phyloP scores from a whole-genome alignment of 2,329 filamentous ascomycete species.

The Aspergillus floridensis region DNA sequence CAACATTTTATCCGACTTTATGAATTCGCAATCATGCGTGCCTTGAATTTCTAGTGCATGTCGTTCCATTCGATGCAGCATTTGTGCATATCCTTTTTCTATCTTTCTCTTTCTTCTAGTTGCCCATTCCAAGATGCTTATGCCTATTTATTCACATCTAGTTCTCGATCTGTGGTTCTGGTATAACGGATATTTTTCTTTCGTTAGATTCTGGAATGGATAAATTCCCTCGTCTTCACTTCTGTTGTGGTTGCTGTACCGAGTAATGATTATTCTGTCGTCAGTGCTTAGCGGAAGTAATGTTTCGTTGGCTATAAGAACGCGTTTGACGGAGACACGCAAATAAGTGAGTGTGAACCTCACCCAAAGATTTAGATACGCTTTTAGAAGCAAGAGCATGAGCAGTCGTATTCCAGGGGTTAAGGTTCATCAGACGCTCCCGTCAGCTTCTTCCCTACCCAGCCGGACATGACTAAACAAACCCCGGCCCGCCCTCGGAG shows the following conservation, averaged over 20 bases:
- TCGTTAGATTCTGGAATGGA: neutral
- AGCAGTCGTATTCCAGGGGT: no score
- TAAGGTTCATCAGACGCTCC: no score
- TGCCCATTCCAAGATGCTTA: neutral
- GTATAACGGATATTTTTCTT: neutral
- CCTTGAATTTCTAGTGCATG: slow-evolving; percentile 4
- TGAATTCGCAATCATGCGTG: slow-evolving; percentile 8
- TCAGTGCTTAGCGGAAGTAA: no score
- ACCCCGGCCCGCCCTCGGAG: no score
- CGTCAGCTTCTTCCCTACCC: no score
- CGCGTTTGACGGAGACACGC: no score
- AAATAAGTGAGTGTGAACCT: no score
- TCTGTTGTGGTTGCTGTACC: neutral
- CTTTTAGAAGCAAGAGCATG: no score
- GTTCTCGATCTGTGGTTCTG: neutral
- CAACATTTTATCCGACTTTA: slow-evolving; percentile 20
- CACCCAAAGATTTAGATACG: no score
- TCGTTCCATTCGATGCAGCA: slow-evolving; percentile 10
- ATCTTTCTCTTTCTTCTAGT: neutral
- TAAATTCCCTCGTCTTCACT: neutral
- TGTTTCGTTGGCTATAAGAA: no score
- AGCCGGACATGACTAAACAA: no score
- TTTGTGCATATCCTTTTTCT: neutral
- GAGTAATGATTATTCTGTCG: no score
- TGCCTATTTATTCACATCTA: neutral